Conservation (phyloP, 352 stramenopile genomes). For the Globisporangium iwayamae region DNA sequence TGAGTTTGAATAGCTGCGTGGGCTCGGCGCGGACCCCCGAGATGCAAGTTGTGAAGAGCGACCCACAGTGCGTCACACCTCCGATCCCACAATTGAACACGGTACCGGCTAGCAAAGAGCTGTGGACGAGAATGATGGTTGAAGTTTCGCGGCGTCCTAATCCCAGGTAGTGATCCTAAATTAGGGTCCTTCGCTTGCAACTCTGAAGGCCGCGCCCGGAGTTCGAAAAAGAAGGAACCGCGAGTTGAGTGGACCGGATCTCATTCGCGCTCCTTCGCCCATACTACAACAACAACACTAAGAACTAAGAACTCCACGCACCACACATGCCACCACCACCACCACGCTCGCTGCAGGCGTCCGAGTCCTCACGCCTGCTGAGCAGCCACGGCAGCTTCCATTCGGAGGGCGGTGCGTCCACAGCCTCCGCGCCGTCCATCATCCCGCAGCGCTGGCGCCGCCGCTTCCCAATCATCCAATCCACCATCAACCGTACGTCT, state of each 20-base stretch:
- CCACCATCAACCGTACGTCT: slow-evolving; percentile 14
- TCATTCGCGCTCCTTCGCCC: background rate
- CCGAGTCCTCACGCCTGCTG: slow-evolving; percentile 13
- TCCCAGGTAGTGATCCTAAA: background rate
- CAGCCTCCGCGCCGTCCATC: slow-evolving; percentile 12
- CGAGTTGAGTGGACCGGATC: background rate
- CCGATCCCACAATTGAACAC: background rate
- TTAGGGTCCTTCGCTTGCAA: background rate
- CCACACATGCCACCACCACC: background rate
- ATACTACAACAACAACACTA: background rate
- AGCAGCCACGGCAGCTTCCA: slow-evolving; percentile 1
- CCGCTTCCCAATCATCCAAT: slow-evolving; percentile 18
- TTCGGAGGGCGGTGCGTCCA: slow-evolving; percentile 6
- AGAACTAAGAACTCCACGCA: too few relatives aligned
- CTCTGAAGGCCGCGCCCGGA: background rate
- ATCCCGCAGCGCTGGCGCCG: slow-evolving; percentile 20
- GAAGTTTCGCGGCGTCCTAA: slow-evolving; percentile 1
- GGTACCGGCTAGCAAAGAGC: background rate
- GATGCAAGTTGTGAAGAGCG: background rate
- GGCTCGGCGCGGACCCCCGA: too few relatives aligned
- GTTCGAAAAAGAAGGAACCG: slow-evolving; percentile 11
- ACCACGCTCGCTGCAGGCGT: background rate
- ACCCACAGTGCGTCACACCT: slow-evolving; percentile 11
- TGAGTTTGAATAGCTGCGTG: too few relatives aligned
- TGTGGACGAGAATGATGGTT: slow-evolving; percentile 9